A percentile compares a stretch with the other conserved stretches of the same genome.
phyloP scores from a whole-genome alignment of 129 eudicot genomes.

The Daucus carota region DH1_v3.0 NC_030386.2:35464501-35465000 shows the following conservation, averaged over 20 bases:
- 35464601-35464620: not conserved
- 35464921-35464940: slow-evolving; percentile 92
- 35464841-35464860: not conserved
- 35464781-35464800: too few species aligned
- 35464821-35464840: not conserved
- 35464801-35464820: not conserved
- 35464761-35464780: not conserved
- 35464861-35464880: slow-evolving; percentile 4
- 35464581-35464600: not conserved
- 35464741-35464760: not conserved
- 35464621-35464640: not conserved
- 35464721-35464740: not conserved
- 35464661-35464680: not conserved
- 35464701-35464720: not conserved
- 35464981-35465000: slow-evolving; percentile 84
- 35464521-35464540: not conserved
- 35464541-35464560: not conserved
- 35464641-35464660: not conserved
- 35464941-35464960: slow-evolving; percentile 96
- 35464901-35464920: slow-evolving; percentile 72
- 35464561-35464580: not conserved
- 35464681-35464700: not conserved
- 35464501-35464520: not conserved
- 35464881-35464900: slow-evolving; percentile 71
- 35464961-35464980: slow-evolving; percentile 97